Evolutionary conservation across 371 early-diverging fungal species (phyloP), one percentile per base, ranked within the genome.

Genomic region (Mortierella sp.): DNA sequence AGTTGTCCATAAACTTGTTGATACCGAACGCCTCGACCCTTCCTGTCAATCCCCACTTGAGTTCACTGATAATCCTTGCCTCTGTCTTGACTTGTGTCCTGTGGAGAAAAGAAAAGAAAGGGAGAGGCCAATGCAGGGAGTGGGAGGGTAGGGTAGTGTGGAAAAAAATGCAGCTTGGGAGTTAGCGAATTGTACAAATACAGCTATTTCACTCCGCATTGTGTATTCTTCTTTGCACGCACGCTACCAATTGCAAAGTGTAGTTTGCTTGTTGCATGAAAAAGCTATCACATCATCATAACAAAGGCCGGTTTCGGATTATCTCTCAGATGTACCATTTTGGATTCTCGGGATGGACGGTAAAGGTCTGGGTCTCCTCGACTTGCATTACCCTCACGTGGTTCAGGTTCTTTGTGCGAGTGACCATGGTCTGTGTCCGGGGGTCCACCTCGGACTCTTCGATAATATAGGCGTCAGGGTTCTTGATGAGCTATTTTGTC

Each of bases 311-410:
- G n/a, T n/a, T 10, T 34, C 39, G 14, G 34, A 14, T 34, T 39
- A 43, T 41, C 39, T 8, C 26, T 26, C 3, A 2, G 7, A 75
- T 45, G 24, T 82, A 86, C 81, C 89, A 89, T 63, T 89, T 89
- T 37, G 85, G 64, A 72, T 94, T 89, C 68, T 88, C 87, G 48
- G 92, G 92, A 71, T 89, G 87, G 13, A 87, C 86, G 40, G 85
- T 87, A 68, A 95, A 92, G 26, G 90, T 94, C 85, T 97, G 97
- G 37, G 92, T 92, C 83, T 98, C 99, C 79, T 96, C 97, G 31
- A 99, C 92, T 73, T 95, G 91, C 94, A 98, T 94, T 40, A 97
- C 87, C 63, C 98, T 93, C 47, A 93, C 94, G 84, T 99, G 99
- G 70, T 94, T 95, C 64, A 99, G 80, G 85, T 99, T 99, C 75